These are phyloP conservation scores for Boechera divaricarpa DNA, from an alignment of 345 rosid species.

Conservation along the genomic window DNA sequence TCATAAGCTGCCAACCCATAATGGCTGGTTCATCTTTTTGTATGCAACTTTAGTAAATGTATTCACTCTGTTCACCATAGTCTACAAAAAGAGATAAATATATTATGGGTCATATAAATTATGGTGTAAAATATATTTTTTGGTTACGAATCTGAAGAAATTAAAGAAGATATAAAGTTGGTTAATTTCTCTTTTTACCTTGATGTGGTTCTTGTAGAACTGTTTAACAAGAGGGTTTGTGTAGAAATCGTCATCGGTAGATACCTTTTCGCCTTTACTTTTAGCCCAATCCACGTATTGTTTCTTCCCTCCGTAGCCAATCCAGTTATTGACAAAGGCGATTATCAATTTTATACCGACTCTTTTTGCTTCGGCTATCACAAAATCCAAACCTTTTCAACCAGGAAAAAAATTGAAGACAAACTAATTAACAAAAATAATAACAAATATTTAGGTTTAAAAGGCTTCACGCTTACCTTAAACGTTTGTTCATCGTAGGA, in stretches of 20 bases:
- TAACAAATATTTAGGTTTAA: not conserved
- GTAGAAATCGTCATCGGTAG: conserved; percentile 43
- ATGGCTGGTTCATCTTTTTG: conserved; percentile 77
- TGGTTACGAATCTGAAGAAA: not conserved
- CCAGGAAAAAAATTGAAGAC: not conserved
- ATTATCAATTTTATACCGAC: conserved; percentile 39
- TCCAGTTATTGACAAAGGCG: conserved; percentile 33
- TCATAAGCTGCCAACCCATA: conserved; percentile 89
- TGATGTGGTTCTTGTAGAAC: conserved; percentile 40
- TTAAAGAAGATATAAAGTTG: not conserved
- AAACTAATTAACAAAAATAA: not conserved
- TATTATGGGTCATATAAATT: not conserved
- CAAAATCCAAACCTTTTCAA: conserved; percentile 41
- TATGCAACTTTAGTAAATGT: conserved; percentile 64
- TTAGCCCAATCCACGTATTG: conserved; percentile 42
- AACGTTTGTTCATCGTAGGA: conserved; percentile 37
- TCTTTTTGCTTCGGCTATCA: conserved; percentile 43
- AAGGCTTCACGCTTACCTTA: conserved; percentile 24
- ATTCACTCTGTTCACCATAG: conserved; percentile 68
- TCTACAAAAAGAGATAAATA: conserved; percentile 40
- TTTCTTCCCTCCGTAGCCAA: conserved; percentile 38
- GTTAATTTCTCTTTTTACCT: conserved; percentile 25
- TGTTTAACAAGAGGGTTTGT: conserved; percentile 31
- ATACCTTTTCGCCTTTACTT: conserved; percentile 18
- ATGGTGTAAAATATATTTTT: not conserved